Percentiles rank a stretch among this genome's conserved stretches.
Evolutionary conservation across 495 filamentous ascomycete species (phyloP).

Genomic region (Aspergillus bertholletiae): DNA sequence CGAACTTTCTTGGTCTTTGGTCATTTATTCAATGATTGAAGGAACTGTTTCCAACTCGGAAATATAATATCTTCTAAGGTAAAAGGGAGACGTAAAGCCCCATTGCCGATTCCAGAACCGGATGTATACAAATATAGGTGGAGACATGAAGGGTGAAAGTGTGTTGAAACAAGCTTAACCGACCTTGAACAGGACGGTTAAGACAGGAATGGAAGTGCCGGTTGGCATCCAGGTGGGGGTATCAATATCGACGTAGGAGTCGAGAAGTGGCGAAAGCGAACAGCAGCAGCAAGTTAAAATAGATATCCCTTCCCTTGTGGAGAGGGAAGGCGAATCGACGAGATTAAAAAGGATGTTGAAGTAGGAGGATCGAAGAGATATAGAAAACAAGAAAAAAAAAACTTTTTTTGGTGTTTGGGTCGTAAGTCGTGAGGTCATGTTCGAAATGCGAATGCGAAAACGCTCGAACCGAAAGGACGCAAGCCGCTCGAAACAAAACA

Average conservation of each 20-base stretch:
- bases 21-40: too few species aligned
- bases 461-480: background rate
- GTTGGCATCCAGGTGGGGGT: background rate
- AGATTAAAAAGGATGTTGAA: slow-evolving; percentile 12
- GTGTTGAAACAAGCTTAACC: background rate
- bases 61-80: too few species aligned
- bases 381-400: slow-evolving; percentile 8
- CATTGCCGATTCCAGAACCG: slow-evolving; percentile 8
- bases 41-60: too few species aligned
- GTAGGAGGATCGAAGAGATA: slow-evolving; percentile 1
- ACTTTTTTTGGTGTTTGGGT: slow-evolving; percentile 29
- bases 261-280: slow-evolving; percentile 5
- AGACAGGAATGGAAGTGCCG: background rate
- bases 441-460: background rate
- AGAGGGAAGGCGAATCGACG: background rate
- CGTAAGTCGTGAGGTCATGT: slow-evolving; percentile 29
- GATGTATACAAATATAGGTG: too few species aligned
- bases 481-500: background rate
- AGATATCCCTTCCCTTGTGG: too few species aligned
- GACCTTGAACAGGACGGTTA: background rate
- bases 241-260: slow-evolving; percentile 4
- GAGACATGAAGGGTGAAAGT: background rate
- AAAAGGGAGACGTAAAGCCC: background rate
- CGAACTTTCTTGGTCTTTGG: background rate
- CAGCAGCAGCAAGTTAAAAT: background rate